phyloP scores from a whole-genome alignment of 176 grass and related monocot species.

The Coix lacrymajobi region DNA sequence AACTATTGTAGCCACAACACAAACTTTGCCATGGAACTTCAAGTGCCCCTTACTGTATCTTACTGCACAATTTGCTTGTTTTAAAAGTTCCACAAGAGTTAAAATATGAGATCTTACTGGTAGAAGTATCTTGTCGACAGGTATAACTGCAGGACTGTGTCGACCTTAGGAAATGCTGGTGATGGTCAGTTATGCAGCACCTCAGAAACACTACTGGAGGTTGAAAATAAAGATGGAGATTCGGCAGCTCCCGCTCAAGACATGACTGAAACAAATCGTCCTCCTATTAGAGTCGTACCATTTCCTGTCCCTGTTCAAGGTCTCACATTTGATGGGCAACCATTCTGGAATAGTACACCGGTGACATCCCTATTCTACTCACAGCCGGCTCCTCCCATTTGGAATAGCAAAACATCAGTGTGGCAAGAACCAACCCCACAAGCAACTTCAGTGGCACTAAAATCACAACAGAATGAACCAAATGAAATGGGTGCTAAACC shows the following conservation, averaged over 20 bases:
- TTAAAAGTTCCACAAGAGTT: background rate
- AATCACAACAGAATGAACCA: slow-evolving; percentile 17
- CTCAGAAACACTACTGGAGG: slow-evolving; percentile 32
- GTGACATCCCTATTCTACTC: slow-evolving; percentile 45
- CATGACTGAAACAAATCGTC: slow-evolving; percentile 21
- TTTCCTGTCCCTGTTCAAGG: slow-evolving; percentile 60
- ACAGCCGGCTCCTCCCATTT: slow-evolving; percentile 40
- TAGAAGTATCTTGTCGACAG: slow-evolving; percentile 31
- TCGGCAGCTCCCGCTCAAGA: slow-evolving; percentile 35
- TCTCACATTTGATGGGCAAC: slow-evolving; percentile 51
- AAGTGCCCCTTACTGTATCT: background rate
- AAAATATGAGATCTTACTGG: slow-evolving; percentile 13
- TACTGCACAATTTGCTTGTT: background rate
- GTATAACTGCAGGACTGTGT: slow-evolving; percentile 57
- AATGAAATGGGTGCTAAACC: slow-evolving; percentile 17
- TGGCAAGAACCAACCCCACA: slow-evolving; percentile 33
- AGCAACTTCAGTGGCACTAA: slow-evolving; percentile 21
- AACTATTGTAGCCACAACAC: background rate
- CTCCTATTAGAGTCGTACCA: slow-evolving; percentile 68
- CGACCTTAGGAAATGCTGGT: slow-evolving; percentile 13
- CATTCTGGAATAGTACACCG: slow-evolving; percentile 31
- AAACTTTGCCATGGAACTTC: background rate
- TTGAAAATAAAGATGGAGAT: slow-evolving; percentile 35
- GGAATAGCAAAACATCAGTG: slow-evolving; percentile 26
- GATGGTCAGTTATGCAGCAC: slow-evolving; percentile 38